A percentile compares a stretch with the other conserved stretches of the same genome.
These are phyloP conservation scores for Beauveria rudraprayagi DNA, from an alignment of 2,329 filamentous ascomycete genomes.

Conservation along the genomic window DNA sequence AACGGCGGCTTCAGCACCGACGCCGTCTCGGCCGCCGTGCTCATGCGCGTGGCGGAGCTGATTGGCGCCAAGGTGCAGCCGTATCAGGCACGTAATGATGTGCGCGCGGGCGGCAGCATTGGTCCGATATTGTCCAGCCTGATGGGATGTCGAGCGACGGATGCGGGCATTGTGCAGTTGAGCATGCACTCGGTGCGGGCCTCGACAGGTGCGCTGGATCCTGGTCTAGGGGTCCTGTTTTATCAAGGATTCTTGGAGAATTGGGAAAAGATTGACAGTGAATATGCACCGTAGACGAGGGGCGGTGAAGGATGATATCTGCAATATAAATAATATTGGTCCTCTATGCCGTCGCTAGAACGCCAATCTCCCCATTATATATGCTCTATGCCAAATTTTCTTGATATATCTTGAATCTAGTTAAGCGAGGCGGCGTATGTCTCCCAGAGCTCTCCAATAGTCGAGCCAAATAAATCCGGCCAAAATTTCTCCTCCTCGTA, in stretches of 20 bases:
- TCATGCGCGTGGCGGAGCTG: conserved; percentile 70
- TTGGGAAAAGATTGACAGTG: conserved; percentile 75
- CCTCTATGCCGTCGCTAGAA: background rate
- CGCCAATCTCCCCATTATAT: background rate
- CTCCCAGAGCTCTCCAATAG: conserved; percentile 63
- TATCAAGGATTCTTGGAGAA: conserved; percentile 85
- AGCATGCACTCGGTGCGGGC: conserved; percentile 92
- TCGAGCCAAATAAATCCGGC: conserved; percentile 57
- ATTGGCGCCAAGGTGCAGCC: conserved; percentile 65
- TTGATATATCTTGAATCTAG: background rate
- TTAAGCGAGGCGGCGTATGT: conserved; percentile 49
- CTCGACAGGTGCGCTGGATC: conserved; percentile 78
- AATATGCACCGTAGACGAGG: conserved; percentile 48
- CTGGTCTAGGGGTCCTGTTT: conserved; percentile 79
- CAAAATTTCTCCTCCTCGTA: conserved; percentile 62
- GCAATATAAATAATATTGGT: background rate
- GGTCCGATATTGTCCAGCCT: conserved; percentile 77
- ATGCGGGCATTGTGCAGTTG: conserved; percentile 83
- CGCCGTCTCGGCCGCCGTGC: conserved; percentile 70
- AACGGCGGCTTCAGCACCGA: conserved; percentile 98
- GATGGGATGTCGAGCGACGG: conserved; percentile 75
- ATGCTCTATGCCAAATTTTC: background rate
- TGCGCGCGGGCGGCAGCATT: conserved; percentile 80
- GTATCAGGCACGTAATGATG: conserved; percentile 94
- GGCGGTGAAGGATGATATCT: background rate